These are phyloP conservation scores for Dendrostoma leiphaemia DNA, from an alignment of 2,329 filamentous ascomycete genomes.

Conservation along the genomic window DNA sequence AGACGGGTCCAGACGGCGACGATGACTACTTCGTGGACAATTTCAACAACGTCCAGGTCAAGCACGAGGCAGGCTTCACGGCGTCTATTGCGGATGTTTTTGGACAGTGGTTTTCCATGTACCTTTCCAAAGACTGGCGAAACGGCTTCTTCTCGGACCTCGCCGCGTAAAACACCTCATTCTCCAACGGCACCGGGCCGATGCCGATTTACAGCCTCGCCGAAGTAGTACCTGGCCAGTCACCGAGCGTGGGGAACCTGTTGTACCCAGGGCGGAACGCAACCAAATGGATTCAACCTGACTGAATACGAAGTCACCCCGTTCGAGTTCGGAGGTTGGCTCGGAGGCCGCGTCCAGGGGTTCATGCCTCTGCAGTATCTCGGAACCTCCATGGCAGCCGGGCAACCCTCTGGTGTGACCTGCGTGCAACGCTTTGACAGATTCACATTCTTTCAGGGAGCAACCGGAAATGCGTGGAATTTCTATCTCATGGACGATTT, in stretches of 20 bases:
- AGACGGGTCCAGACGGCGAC: not conserved
- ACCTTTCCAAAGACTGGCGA: not conserved
- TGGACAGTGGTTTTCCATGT: not conserved
- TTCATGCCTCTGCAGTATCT: constrained; percentile 29
- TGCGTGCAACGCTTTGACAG: constrained; percentile 32
- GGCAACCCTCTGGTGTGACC: constrained; percentile 23
- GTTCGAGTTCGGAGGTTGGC: constrained; percentile 33
- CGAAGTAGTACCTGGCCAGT: constrained; percentile 28
- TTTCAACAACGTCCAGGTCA: not conserved
- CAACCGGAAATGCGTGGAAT: constrained; percentile 27
- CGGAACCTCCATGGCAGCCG: constrained; percentile 28
- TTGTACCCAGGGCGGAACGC: constrained; percentile 27
- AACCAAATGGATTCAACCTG: constrained; percentile 28
- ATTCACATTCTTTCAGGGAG: constrained; percentile 29
- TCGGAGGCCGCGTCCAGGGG: constrained; percentile 26
- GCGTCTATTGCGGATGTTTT: not conserved
- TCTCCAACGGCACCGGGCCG: constrained; percentile 10
- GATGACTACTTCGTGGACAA: not conserved
- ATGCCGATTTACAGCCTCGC: constrained; percentile 28
- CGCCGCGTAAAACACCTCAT: constrained; percentile 28
- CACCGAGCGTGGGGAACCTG: constrained; percentile 26
- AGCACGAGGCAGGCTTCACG: not conserved
- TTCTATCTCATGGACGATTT: constrained; percentile 27
- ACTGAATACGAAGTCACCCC: constrained; percentile 32
- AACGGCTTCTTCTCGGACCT: constrained; percentile 27